These are phyloP conservation scores for Linnemannia exigua DNA, from an alignment of 192 early-diverging fungal species.

Conservation along the genomic window DNA sequence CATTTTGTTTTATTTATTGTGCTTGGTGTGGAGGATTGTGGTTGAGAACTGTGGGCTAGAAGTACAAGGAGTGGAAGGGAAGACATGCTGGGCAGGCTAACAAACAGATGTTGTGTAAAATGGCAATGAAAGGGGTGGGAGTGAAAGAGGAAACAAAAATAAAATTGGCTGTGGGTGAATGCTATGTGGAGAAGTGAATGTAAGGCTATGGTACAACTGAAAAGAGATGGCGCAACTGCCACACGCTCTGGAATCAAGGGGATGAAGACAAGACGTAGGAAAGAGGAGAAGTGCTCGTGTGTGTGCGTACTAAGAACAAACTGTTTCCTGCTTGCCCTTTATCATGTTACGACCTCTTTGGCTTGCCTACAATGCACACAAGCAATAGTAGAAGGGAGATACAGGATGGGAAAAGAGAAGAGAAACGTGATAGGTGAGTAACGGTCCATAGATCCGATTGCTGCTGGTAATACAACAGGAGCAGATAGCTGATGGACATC, in stretches of 20 bases:
- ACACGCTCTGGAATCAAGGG: background rate
- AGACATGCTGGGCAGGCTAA: background rate
- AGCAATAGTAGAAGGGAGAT: conserved; percentile 1
- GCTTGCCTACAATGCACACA: background rate
- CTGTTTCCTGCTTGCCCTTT: background rate
- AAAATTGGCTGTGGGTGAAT: background rate
- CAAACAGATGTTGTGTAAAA: background rate
- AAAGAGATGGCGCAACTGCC: conserved; percentile 17
- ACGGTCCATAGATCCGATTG: background rate
- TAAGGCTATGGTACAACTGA: background rate
- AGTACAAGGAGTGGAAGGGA: background rate
- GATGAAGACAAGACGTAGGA: too few relatives aligned
- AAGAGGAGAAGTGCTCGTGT: background rate
- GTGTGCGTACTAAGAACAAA: background rate
- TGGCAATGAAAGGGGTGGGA: background rate
- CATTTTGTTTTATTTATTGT: background rate
- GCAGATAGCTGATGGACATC: background rate
- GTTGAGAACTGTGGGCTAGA: background rate
- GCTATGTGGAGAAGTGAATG: background rate
- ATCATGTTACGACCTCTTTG: conserved; percentile 6
- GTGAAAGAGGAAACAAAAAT: background rate
- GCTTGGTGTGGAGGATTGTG: too few relatives aligned
- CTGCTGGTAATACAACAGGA: background rate
- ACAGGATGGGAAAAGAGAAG: background rate
- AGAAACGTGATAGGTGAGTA: background rate